phyloP scores from a whole-genome alignment of 306 rosid species.

The Prinsepia uniflora region DNA sequence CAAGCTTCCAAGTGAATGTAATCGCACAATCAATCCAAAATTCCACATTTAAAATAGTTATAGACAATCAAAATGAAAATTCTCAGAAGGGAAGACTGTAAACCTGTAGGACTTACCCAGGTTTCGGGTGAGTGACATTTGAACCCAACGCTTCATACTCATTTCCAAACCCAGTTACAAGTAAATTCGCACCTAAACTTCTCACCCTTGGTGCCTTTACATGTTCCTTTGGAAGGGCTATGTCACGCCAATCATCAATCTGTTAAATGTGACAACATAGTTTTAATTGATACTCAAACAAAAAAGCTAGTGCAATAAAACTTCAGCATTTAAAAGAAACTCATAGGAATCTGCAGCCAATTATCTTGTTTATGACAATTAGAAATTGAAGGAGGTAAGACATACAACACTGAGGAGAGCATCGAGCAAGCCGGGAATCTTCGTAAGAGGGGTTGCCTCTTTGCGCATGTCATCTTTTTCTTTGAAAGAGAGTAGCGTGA shows the following conservation, averaged over 20 bases:
- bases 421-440: constrained; percentile 92
- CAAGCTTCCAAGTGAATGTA: constrained; percentile 40
- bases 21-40: constrained; percentile 29
- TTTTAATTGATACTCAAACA: not conserved
- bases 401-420: constrained; percentile 96
- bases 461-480: constrained; percentile 90
- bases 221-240: constrained; percentile 72
- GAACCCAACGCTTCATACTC: constrained; percentile 63
- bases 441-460: constrained; percentile 77
- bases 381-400: constrained; percentile 17
- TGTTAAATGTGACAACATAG: constrained; percentile 28
- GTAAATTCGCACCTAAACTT: constrained; percentile 65
- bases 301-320: not conserved
- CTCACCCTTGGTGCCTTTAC: constrained; percentile 57
- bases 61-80: constrained; percentile 13
- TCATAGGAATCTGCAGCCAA: not conserved
- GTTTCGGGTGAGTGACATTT: constrained; percentile 38
- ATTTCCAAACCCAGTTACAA: constrained; percentile 82
- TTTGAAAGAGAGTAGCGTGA: constrained; percentile 82
- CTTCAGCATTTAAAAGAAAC: not conserved
- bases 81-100: not conserved
- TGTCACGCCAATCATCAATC: constrained; percentile 99
- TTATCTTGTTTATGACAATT: too few relatives aligned
- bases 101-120: constrained; percentile 44
- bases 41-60: constrained; percentile 12